Evolutionary conservation across 257 asterid genomes (phyloP).

Genomic region (Solanum neorickii): DNA sequence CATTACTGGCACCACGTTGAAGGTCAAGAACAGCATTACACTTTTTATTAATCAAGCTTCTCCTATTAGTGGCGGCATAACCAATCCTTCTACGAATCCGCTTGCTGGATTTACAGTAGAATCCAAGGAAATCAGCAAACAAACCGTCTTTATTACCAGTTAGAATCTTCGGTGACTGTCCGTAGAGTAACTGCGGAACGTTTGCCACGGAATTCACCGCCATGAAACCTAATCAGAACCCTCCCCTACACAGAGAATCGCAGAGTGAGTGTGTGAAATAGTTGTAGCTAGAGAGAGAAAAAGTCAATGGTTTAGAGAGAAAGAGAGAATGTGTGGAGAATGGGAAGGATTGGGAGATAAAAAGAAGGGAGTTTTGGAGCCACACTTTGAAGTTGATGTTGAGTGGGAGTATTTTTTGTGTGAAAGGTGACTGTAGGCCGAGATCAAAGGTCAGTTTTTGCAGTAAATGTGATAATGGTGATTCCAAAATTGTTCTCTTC

Average conservation of each 20-base stretch:
- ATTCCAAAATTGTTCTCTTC: not conserved
- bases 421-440: not conserved
- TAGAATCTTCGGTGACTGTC: slow-evolving; percentile 7
- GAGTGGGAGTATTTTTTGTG: not conserved
- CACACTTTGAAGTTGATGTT: not conserved
- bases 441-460: not conserved
- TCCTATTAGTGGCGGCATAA: slow-evolving; percentile 4
- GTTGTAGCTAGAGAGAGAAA: not conserved
- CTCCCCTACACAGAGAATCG: not conserved
- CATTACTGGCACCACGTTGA: slow-evolving; percentile 5
- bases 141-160: not conserved
- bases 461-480: not conserved
- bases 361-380: slow-evolving; percentile 9
- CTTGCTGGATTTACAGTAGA: slow-evolving; percentile 12
- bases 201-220: slow-evolving; percentile 18
- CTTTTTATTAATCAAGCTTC: slow-evolving; percentile 5
- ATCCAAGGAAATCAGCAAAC: slow-evolving; percentile 27
- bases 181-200: slow-evolving; percentile 26
- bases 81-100: slow-evolving; percentile 23
- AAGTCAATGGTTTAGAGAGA: not conserved
- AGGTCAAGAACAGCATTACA: slow-evolving; percentile 29
- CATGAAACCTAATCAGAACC: slow-evolving; percentile 7
- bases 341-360: slow-evolving; percentile 8
- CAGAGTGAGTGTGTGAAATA: not conserved
- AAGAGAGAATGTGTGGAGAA: slow-evolving; percentile 16